A percentile compares a stretch with the other conserved stretches of the same genome.
Conservation (phyloP, 768 basidiomycete genomes). For the Pleurotus cornucopiae region DNA sequence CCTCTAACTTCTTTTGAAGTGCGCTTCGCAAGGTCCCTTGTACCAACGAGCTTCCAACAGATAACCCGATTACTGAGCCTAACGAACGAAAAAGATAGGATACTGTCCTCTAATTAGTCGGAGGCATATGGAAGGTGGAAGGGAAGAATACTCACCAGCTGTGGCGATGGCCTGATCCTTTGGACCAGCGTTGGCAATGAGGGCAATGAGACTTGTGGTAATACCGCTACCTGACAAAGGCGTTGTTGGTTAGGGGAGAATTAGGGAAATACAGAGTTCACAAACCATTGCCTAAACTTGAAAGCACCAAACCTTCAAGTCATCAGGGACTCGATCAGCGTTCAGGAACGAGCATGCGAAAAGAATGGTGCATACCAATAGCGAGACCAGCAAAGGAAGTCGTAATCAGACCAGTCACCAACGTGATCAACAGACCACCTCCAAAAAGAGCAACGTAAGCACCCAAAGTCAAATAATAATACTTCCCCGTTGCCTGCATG, state of each 20-base stretch:
- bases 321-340: neutral
- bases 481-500: slow-evolving; percentile 58
- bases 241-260: neutral
- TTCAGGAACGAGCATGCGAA: neutral
- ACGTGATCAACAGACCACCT: slow-evolving; percentile 32
- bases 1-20: slow-evolving; percentile 37
- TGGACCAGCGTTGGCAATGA: slow-evolving; percentile 60
- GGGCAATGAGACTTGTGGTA: slow-evolving; percentile 53
- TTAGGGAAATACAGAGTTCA: neutral
- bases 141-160: slow-evolving; percentile 34
- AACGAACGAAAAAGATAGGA: slow-evolving; percentile 66
- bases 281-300: slow-evolving; percentile 37
- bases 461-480: slow-evolving; percentile 44
- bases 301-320: slow-evolving; percentile 26
- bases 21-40: slow-evolving; percentile 44
- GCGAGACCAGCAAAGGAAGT: slow-evolving; percentile 34
- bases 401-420: slow-evolving; percentile 35
- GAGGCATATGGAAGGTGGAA: too few relatives aligned
- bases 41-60: slow-evolving; percentile 52
- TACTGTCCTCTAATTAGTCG: slow-evolving; percentile 25
- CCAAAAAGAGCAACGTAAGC: slow-evolving; percentile 33
- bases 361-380: slow-evolving; percentile 29
- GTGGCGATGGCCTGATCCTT: slow-evolving; percentile 64
- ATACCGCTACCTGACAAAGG: slow-evolving; percentile 40
- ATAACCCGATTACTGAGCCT: slow-evolving; percentile 54